phyloP scores from a whole-genome alignment of 1,139 yeast genomes.

The Zygoascus hellenicus region DNA sequence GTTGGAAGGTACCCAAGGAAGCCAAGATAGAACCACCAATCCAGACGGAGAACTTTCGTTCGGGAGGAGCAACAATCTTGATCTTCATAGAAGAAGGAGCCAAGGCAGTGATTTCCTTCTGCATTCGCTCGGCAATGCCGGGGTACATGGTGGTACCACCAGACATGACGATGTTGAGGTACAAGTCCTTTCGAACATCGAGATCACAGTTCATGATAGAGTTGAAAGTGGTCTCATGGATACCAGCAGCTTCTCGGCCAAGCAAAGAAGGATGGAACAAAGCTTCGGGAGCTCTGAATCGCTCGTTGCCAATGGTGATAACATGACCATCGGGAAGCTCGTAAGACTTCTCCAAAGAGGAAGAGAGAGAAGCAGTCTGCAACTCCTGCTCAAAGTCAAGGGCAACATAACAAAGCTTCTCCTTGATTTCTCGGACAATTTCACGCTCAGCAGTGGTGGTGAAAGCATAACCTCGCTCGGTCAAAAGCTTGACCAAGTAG shows the following conservation, averaged over 20 bases:
- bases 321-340: slow-evolving; percentile 99
- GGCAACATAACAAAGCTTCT: slow-evolving; percentile 96
- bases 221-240: slow-evolving; percentile 99
- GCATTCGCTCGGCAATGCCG: slow-evolving; percentile 99
- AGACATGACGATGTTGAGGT: slow-evolving; percentile 98
- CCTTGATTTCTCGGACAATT: slow-evolving; percentile 99
- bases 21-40: slow-evolving; percentile 99
- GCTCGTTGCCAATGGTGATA: slow-evolving; percentile 98
- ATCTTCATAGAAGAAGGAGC: slow-evolving; percentile 99
- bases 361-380: slow-evolving; percentile 98
- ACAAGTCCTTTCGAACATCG: slow-evolving; percentile 97
- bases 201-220: slow-evolving; percentile 99
- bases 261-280: slow-evolving; percentile 97
- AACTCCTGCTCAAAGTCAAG: slow-evolving; percentile 96
- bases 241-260: slow-evolving; percentile 98
- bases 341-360: slow-evolving; percentile 96
- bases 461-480: slow-evolving; percentile 99
- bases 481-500: slow-evolving; percentile 94
- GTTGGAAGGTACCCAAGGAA: slow-evolving; percentile 96
- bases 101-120: slow-evolving; percentile 98
- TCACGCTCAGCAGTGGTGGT: slow-evolving; percentile 99
- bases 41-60: slow-evolving; percentile 99
- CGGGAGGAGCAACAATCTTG: slow-evolving; percentile 99
- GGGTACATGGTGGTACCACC: slow-evolving; percentile 99
- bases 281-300: slow-evolving; percentile 99